These are phyloP conservation scores for Lentinula raphanica DNA, from an alignment of 768 basidiomycete species.

Conservation along the genomic window DNA sequence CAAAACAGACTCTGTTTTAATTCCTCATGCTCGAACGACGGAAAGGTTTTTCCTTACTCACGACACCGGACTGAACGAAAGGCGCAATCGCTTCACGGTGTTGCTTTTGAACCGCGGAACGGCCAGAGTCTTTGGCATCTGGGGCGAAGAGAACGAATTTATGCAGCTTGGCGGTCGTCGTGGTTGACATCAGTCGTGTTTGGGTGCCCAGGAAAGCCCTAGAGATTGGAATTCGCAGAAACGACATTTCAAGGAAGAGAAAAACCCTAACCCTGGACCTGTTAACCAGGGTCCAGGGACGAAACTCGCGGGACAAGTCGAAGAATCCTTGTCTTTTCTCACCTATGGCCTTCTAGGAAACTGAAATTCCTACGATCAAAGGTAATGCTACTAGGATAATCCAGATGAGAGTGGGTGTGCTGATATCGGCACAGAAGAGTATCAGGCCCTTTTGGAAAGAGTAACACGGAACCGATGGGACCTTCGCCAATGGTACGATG, in stretches of 20 bases:
- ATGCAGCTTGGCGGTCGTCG: constrained; percentile 13
- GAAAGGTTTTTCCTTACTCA: constrained; percentile 28
- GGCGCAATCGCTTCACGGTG: constrained; percentile 38
- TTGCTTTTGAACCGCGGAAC: constrained; percentile 40
- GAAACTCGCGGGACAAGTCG: neutral
- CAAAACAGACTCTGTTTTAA: neutral
- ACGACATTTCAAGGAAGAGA: neutral
- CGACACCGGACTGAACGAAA: constrained; percentile 31
- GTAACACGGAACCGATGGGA: no score
- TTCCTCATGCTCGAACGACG: neutral
- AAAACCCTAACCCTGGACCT: neutral
- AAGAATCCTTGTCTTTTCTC: no score
- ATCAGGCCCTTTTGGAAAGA: no score
- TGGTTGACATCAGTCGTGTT: neutral
- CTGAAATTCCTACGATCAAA: no score
- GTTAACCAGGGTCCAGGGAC: neutral
- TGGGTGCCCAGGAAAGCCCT: neutral
- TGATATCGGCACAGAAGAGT: no score
- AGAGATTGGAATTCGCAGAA: neutral
- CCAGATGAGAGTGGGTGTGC: no score
- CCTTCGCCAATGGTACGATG: no score
- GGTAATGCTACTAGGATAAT: no score
- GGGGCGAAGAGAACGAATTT: constrained; percentile 53
- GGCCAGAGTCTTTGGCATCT: constrained; percentile 43
- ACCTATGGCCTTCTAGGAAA: no score